These are phyloP conservation scores for Fraxinus angustifolia DNA, from an alignment of 305 asterid species.

Conservation along the genomic window DNA sequence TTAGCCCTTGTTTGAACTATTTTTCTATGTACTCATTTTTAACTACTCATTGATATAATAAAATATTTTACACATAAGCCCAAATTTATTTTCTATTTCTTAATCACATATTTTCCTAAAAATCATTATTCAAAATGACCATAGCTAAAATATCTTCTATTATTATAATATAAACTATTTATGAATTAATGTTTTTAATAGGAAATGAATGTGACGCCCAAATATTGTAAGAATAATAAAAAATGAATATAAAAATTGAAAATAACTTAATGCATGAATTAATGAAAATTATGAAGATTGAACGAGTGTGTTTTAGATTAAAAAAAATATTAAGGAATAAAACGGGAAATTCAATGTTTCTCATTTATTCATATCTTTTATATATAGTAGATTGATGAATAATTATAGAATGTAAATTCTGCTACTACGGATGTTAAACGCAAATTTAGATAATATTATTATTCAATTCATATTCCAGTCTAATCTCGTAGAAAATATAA, in stretches of 20 bases:
- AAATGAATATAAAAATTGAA: background rate
- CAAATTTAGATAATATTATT: background rate
- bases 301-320: background rate
- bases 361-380: too few species aligned
- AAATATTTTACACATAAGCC: too few species aligned
- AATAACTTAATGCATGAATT: background rate
- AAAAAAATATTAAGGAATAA: background rate
- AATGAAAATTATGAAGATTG: background rate
- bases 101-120: too few species aligned
- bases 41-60: too few species aligned
- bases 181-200: background rate
- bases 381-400: background rate
- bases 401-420: background rate
- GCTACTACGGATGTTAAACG: background rate
- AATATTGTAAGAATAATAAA: background rate
- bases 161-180: background rate
- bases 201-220: background rate
- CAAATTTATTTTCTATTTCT: too few species aligned
- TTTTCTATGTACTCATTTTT: too few species aligned
- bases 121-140: too few species aligned
- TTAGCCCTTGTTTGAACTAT: too few species aligned
- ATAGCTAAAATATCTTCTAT: background rate
- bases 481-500: background rate
- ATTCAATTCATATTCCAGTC: background rate
- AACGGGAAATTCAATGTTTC: background rate